Evolutionary conservation across 345 rosid species (phyloP).

Genomic region (Anastatica hierochuntica): DNA sequence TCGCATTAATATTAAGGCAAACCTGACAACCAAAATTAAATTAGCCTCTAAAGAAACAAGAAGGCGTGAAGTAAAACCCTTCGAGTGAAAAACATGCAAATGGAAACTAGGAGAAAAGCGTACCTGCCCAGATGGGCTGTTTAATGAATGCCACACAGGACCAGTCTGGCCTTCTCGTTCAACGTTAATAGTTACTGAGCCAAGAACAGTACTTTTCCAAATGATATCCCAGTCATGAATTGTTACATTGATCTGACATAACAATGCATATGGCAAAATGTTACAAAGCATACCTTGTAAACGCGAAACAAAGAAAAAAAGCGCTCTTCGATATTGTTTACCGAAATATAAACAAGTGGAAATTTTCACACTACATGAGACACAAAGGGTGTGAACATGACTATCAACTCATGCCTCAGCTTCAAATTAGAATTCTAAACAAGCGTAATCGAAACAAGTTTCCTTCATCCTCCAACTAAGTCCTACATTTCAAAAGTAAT

Average conservation of each 20-base stretch:
- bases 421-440: not conserved
- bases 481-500: not conserved
- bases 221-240: slow-evolving; percentile 99
- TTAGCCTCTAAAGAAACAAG: slow-evolving; percentile 10
- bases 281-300: not conserved
- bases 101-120: slow-evolving; percentile 12
- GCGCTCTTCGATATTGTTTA: not conserved
- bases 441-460: not conserved
- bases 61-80: not conserved
- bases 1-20: slow-evolving; percentile 77
- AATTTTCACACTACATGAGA: not conserved
- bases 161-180: slow-evolving; percentile 88
- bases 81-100: not conserved
- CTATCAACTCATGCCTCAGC: not conserved
- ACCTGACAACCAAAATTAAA: slow-evolving; percentile 44
- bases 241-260: slow-evolving; percentile 71
- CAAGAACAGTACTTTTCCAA: slow-evolving; percentile 97
- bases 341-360: not conserved
- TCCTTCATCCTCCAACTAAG: too few relatives aligned
- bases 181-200: slow-evolving; percentile 78
- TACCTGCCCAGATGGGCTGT: slow-evolving; percentile 95
- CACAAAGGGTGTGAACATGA: not conserved
- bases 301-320: not conserved
- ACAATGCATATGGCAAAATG: slow-evolving; percentile 1
- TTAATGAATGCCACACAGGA: slow-evolving; percentile 81